Evolutionary conservation across 2,329 filamentous ascomycete genomes (phyloP), one percentile per base, ranked within the genome.

Genomic region (Cadophora sp.): DNA sequence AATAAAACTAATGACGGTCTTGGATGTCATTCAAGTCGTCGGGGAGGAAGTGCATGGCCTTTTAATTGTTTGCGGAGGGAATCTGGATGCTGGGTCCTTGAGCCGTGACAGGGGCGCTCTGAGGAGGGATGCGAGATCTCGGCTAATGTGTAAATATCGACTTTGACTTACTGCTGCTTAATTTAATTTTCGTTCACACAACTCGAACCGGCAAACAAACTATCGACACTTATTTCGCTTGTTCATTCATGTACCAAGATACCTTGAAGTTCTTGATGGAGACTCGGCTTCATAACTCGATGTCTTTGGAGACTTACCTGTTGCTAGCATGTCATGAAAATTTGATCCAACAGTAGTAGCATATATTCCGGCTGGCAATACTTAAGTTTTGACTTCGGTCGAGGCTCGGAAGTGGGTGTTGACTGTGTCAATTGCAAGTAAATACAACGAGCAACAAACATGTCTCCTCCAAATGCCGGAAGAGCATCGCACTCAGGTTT

Each of bases 381-480:
- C n/a, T n/a, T n/a, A n/a, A n/a, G n/a, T n/a, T n/a, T n/a, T n/a
- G n/a, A n/a, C n/a, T n/a, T n/a, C n/a, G n/a, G n/a, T n/a, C n/a
- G n/a, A n/a, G n/a, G n/a, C n/a, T n/a, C n/a, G n/a, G n/a, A n/a
- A n/a, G n/a, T n/a, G n/a, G n/a, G n/a, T n/a, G n/a, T n/a, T n/a
- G n/a, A n/a, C n/a, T n/a, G n/a, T n/a, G n/a, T n/a, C n/a, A 22
- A 48, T 22, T 3, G 2, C 8, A 51, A 60, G 26, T 60, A 12
- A 62, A 43, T 66, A 66, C 64, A 22, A 62, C 56, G 22, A 61
- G 29, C 29, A 26, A 53, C 48, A 66, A 58, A 31, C 31, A 3
- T 50, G 14, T 50, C 7, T 31, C 8, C 37, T 24, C 3, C 27
- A 66, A 62, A 50, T 66, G 64, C 51, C 51, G 51, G 8, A 19